Conservation (phyloP, 2,329 filamentous ascomycete genomes). For the Diaporthe citrichinensis region DNA sequence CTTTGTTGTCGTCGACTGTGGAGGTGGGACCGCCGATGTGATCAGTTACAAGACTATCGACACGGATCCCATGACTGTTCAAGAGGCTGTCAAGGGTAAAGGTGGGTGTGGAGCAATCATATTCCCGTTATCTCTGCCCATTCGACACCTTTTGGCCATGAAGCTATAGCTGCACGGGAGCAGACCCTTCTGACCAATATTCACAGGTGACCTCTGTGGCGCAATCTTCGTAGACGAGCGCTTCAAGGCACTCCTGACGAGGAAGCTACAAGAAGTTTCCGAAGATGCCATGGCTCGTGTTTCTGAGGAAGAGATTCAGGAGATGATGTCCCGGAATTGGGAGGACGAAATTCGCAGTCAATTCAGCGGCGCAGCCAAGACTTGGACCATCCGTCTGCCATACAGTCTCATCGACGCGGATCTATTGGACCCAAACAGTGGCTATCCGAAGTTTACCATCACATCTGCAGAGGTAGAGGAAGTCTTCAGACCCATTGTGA, state of each 20-base stretch:
- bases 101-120: conserved; percentile 45
- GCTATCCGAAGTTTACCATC: conserved; percentile 18
- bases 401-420: neutral
- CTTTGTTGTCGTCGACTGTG: conserved; percentile 50
- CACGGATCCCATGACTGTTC: conserved; percentile 47
- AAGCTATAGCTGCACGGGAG: too few species aligned
- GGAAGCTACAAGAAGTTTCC: conserved; percentile 29
- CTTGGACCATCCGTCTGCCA: conserved; percentile 38
- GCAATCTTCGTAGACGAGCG: conserved; percentile 57
- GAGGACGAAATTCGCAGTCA: conserved; percentile 46
- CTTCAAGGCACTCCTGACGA: conserved; percentile 50
- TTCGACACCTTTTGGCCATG: too few species aligned
- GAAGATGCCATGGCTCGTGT: conserved; percentile 38
- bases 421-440: neutral
- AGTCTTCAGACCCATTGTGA: conserved; percentile 46
- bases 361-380: conserved; percentile 40
- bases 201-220: conserved; percentile 55
- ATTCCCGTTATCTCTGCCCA: too few species aligned
- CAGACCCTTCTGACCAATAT: neutral
- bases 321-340: conserved; percentile 43
- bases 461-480: conserved; percentile 43
- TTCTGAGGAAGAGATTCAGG: neutral
- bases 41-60: conserved; percentile 54
- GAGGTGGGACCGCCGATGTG: conserved; percentile 53
- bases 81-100: conserved; percentile 55